Percentiles rank a stretch among this genome's conserved stretches.
Conservation (phyloP, 371 early-diverging fungal genomes). For the Syncephalis plumigaleata region DNA sequence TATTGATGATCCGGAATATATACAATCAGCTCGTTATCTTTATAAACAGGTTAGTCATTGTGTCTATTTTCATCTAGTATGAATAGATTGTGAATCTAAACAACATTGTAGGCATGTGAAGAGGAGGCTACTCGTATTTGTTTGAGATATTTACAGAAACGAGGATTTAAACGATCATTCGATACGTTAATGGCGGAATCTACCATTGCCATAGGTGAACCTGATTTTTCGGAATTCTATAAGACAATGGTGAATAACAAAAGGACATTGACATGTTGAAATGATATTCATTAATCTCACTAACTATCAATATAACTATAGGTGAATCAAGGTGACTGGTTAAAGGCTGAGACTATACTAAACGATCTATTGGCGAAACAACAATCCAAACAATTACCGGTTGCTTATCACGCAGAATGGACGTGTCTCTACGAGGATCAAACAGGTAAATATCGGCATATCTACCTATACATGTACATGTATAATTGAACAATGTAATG, state of each 20-base stretch:
- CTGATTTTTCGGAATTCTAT: constrained; percentile 58
- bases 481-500: too few species aligned
- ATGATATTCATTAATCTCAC: neutral
- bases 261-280: too few species aligned
- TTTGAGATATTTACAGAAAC: constrained; percentile 76
- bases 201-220: constrained; percentile 50
- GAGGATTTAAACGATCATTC: constrained; percentile 55
- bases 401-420: too few species aligned
- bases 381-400: too few species aligned
- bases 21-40: constrained; percentile 36
- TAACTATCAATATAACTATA: too few species aligned
- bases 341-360: constrained; percentile 47
- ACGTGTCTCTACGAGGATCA: too few species aligned
- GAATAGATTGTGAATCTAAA: neutral
- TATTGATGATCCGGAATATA: constrained; percentile 34
- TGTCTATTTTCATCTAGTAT: neutral
- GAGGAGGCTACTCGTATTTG: constrained; percentile 64
- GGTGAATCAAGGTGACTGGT: constrained; percentile 53
- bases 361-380: neutral
- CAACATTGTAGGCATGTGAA: constrained; percentile 67
- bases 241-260: constrained; percentile 21
- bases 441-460: too few species aligned
- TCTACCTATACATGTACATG: too few species aligned
- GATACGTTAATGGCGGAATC: constrained; percentile 41
- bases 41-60: constrained; percentile 37